phyloP scores from a whole-genome alignment of 176 grass and related monocot genomes.

The Raddia distichophylla region DNA sequence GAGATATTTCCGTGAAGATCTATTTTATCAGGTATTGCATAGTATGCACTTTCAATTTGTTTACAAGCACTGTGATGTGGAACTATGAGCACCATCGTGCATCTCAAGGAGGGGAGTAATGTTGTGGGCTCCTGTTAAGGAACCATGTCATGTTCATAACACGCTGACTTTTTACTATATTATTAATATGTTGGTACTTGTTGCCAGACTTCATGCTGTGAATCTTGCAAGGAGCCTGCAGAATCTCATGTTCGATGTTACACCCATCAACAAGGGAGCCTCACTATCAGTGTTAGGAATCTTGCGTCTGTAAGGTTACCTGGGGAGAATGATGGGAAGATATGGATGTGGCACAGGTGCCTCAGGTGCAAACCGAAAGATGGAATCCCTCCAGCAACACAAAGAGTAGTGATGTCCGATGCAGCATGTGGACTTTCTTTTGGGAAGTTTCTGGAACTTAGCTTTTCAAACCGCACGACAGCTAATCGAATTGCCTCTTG shows the following conservation, averaged over 20 bases:
- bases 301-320: constrained; percentile 68
- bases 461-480: constrained; percentile 92
- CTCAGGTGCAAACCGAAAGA: constrained; percentile 76
- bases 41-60: constrained; percentile 19
- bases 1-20: constrained; percentile 90
- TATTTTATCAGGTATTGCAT: constrained; percentile 76
- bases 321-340: constrained; percentile 80
- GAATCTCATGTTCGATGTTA: constrained; percentile 93
- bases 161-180: constrained; percentile 1
- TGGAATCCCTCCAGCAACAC: constrained; percentile 70
- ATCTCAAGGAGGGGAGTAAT: no score
- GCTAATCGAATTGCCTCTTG: constrained; percentile 92
- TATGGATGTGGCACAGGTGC: constrained; percentile 99
- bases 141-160: no score
- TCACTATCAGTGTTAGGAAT: constrained; percentile 75
- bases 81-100: no score
- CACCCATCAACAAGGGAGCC: constrained; percentile 92
- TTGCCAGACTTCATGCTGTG: constrained; percentile 76
- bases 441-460: constrained; percentile 98
- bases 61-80: background rate
- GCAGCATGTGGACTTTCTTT: constrained; percentile 94
- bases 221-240: constrained; percentile 81
- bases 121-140: no score
- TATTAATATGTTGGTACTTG: constrained; percentile 28
- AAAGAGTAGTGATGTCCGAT: constrained; percentile 88